phyloP scores from a whole-genome alignment of 441 rosid genomes.

The Croton setiger region DNA sequence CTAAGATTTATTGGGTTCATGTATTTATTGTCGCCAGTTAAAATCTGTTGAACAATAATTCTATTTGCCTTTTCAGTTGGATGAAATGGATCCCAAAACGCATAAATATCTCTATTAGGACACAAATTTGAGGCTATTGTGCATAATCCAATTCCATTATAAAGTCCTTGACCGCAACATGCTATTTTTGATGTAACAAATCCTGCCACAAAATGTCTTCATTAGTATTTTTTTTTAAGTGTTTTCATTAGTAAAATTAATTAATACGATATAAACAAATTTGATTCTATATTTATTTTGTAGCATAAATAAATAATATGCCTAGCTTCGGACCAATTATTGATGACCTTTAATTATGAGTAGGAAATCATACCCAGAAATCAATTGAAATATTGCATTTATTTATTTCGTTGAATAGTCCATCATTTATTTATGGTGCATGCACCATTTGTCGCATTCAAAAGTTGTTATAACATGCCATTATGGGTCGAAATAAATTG shows the following conservation, averaged over 20 bases:
- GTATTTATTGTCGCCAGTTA: conserved; percentile 41
- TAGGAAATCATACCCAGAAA: no score
- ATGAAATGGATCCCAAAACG: conserved; percentile 77
- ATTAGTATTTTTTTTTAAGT: no score
- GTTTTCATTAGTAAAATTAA: no score
- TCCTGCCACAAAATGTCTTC: conserved; percentile 30
- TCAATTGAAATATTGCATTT: no score
- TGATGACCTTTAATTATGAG: no score
- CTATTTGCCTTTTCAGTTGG: conserved; percentile 68
- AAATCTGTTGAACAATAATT: conserved; percentile 43
- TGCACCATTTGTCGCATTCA: no score
- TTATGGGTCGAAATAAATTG: no score
- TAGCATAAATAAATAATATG: no score
- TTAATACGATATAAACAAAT: background rate
- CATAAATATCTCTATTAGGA: conserved; percentile 51
- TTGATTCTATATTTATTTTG: background rate
- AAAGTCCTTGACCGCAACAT: conserved; percentile 76
- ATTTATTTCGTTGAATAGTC: no score
- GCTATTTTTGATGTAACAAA: conserved; percentile 68
- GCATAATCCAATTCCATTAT: conserved; percentile 69
- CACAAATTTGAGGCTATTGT: conserved; percentile 55
- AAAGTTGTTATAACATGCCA: no score
- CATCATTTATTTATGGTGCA: no score
- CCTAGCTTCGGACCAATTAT: no score
- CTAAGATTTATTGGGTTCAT: conserved; percentile 73